These are phyloP conservation scores for Aphanomyces stellatus DNA, from an alignment of 352 stramenopile genomes.

Conservation along the genomic window DNA sequence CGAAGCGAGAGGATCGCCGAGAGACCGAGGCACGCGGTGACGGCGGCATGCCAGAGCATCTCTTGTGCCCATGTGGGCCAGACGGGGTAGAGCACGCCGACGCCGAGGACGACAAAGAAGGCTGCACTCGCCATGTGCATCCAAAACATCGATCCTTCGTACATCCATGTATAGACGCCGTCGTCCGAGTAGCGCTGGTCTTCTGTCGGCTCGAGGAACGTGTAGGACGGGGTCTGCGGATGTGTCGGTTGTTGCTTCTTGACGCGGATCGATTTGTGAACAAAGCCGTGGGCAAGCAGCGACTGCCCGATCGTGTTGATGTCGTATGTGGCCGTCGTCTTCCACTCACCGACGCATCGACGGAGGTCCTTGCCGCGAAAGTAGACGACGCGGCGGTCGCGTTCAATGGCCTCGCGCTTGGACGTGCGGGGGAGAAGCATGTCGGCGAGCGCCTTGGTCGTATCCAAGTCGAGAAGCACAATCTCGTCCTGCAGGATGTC, in stretches of 20 bases:
- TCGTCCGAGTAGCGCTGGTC: conserved; percentile 91
- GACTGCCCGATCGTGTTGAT: conserved; percentile 56
- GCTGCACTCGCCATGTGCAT: conserved; percentile 95
- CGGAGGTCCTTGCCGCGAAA: conserved; percentile 82
- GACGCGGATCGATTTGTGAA: conserved; percentile 83
- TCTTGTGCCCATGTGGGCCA: conserved; percentile 98
- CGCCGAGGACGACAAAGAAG: conserved; percentile 95
- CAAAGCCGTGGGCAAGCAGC: conserved; percentile 76
- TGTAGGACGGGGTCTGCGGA: background rate
- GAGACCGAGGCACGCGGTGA: background rate
- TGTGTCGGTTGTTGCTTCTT: conserved; percentile 33
- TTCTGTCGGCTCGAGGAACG: conserved; percentile 45
- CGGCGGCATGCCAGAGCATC: conserved; percentile 90
- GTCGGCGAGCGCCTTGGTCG: conserved; percentile 43
- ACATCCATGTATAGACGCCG: conserved; percentile 99
- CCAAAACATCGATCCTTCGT: conserved; percentile 95
- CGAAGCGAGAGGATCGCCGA: background rate
- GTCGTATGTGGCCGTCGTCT: no score
- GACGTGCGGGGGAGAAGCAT: conserved; percentile 65
- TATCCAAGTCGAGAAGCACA: background rate
- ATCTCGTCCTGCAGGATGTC: background rate
- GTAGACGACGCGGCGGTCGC: conserved; percentile 89
- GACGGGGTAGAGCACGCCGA: conserved; percentile 97
- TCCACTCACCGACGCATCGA: conserved; percentile 72
- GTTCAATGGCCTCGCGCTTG: conserved; percentile 79